Evolutionary conservation across 495 filamentous ascomycete species (phyloP).

Genomic region (Penicillium atrosanguineum): DNA sequence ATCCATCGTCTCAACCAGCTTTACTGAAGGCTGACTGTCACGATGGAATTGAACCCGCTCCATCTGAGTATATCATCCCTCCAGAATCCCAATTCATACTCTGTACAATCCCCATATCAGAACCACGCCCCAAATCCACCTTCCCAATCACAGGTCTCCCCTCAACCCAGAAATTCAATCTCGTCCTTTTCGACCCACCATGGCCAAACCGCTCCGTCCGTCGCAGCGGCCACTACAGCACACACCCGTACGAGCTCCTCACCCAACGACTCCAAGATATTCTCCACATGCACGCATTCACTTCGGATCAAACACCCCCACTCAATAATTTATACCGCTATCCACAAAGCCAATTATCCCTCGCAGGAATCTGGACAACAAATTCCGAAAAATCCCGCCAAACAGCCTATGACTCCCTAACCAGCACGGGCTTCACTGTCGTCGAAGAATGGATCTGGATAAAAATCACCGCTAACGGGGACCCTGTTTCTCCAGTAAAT

Average conservation of each 20-base stretch:
- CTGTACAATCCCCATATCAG: constrained; percentile 30
- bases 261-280: constrained; percentile 27
- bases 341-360: constrained; percentile 15
- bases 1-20: constrained; percentile 29
- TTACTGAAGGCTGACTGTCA: constrained; percentile 19
- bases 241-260: constrained; percentile 40
- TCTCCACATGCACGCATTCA: constrained; percentile 26
- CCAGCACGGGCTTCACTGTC: constrained; percentile 59
- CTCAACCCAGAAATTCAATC: constrained; percentile 55
- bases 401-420: constrained; percentile 59
- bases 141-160: constrained; percentile 29
- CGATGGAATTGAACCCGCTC: constrained; percentile 4
- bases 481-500: constrained; percentile 67
- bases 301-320: neutral
- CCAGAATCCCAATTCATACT: constrained; percentile 52
- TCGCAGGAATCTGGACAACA: constrained; percentile 80
- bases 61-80: constrained; percentile 40
- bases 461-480: constrained; percentile 70
- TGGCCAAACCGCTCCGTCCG: constrained; percentile 90
- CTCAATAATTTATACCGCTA: neutral
- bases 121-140: neutral
- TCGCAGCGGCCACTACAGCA: constrained; percentile 64
- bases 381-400: constrained; percentile 64
- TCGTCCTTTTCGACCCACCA: constrained; percentile 87
- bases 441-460: constrained; percentile 91